Base-by-base conservation (phyloP, 148 eudicot genomes). In the Rhododendron williamsianum region DNA sequence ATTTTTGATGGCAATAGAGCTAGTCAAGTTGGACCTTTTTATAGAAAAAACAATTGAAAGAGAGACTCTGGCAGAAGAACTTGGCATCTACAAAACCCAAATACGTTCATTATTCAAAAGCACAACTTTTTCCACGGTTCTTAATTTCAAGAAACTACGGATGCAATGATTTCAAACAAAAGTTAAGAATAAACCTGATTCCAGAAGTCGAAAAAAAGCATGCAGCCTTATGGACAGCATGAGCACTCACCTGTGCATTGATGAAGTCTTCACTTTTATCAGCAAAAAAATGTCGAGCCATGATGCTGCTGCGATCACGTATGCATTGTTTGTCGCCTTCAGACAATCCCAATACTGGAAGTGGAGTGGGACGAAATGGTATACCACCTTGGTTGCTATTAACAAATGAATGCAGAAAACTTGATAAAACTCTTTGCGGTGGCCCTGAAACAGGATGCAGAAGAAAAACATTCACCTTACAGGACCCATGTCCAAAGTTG, bases 261-360 rank as follows among this genome's bases (percentile, higher is more conserved):
- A 97, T 93, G 82, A 92, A 97, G 27, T 97, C 98, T 88, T 97
- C 99, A 82, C 90, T 93, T 90, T 93, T 95, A 82, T 97, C 99
- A 72, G 94, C 96, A 87, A 94, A 95, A 84, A 97, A 81, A 87
- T 95, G 99, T 3, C 98, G 93, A 86, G 98, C 98, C 99, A 97
- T 97, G 54, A 97, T 95, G 89, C 96, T 94, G 89, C 96, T 95
- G 15, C 98, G 98, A 72, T 97, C 94, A 78, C 96, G 95, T 83
- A 97, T 95, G 89, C 99, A 95, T 87, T 92, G 94, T 88, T 97
- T 97, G 86, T 97, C 99, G 56, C 96, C 98, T 83, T 91, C 90
- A 77, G 98, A 94, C 91, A 97, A 91, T 76, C 99, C 99, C 87
- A 97, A 91, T 41, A 89, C 87, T 51, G 99, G 99, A 86, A 97